Evolutionary conservation across 208 protist genomes (phyloP), one percentile per base, ranked within the genome.

Genomic region (Naegleria fowleri): DNA sequence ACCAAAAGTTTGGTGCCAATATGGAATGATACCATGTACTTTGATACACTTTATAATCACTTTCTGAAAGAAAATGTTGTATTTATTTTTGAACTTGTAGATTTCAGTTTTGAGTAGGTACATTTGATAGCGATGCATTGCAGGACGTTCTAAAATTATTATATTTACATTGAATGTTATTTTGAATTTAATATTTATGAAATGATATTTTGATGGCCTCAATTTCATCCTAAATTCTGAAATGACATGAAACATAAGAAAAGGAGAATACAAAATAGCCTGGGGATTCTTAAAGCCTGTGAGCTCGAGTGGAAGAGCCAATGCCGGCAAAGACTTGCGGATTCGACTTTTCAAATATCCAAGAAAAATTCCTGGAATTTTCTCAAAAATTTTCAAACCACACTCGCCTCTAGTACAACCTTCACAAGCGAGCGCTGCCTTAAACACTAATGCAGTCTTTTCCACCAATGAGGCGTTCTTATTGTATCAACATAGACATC

Each of bases 71-170:
- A 84, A 6, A 90, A 90, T 58, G 88, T 90, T 33, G 38, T 84
- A 22, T 86, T 90, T 58, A 86, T 90, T 22, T 90, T 90, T 90
- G 88, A 90, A n/a, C n/a, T 90, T 22, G 22, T 90, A 16, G 36
- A 90, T 38, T 76, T 90, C 22, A 86, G n/a, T 51, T 58, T 40
- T 41, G 36, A 90, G 11, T 13, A 48, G 7, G 43, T 48, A 48
- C 7, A 48, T 48, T 48, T 48, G n/a, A n/a, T n/a, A n/a, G n/a
- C n/a, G n/a, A n/a, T n/a, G n/a, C n/a, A n/a, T n/a, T n/a, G n/a
- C n/a, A n/a, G n/a, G n/a, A n/a, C n/a, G n/a, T n/a, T n/a, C n/a
- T n/a, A n/a, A n/a, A n/a, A n/a, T n/a, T n/a, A n/a, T n/a, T n/a
- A n/a, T n/a, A n/a, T n/a, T n/a, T n/a, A n/a, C n/a, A n/a, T n/a